Percentiles rank a stretch among this genome's conserved stretches.
These are phyloP conservation scores for Theobroma grandiflorum DNA, from an alignment of 441 rosid species.

Conservation along the genomic window DNA sequence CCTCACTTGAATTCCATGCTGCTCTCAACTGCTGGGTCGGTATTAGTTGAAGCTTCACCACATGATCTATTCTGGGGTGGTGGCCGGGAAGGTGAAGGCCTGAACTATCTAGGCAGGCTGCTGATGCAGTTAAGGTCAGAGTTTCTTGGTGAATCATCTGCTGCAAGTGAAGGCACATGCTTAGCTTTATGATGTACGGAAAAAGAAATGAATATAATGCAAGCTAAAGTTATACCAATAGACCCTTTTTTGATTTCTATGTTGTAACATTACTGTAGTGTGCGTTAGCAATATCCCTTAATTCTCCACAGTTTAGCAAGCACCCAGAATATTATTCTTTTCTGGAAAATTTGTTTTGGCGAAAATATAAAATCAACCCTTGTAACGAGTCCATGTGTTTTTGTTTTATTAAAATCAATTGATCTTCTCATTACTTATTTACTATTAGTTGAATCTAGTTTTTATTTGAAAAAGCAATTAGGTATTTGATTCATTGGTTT, in stretches of 20 bases:
- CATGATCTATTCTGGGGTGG: conserved; percentile 97
- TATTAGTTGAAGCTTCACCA: conserved; percentile 91
- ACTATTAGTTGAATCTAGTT: too few relatives aligned
- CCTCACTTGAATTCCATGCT: conserved; percentile 83
- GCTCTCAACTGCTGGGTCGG: conserved; percentile 79
- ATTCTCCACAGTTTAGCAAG: background rate
- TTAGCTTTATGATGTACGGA: conserved; percentile 29
- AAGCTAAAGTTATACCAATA: background rate
- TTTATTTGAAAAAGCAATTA: too few relatives aligned
- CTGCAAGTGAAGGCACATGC: conserved; percentile 45
- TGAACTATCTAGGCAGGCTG: conserved; percentile 86
- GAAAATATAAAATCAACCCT: background rate
- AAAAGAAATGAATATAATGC: background rate
- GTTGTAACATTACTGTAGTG: conserved; percentile 4
- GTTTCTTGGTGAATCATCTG: conserved; percentile 67
- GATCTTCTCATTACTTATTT: background rate
- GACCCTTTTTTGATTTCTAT: background rate
- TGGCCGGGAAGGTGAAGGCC: conserved; percentile 94
- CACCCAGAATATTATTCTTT: background rate
- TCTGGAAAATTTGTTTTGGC: background rate
- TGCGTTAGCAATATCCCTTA: background rate
- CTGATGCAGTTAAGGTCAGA: conserved; percentile 87
- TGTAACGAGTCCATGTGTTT: background rate
- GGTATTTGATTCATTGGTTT: too few relatives aligned
- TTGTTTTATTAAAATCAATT: background rate